A percentile compares a stretch with the other conserved stretches of the same genome.
These are phyloP conservation scores for Puccinia novopanici DNA, from an alignment of 1,284 basidiomycete genomes.

Conservation along the genomic window DNA sequence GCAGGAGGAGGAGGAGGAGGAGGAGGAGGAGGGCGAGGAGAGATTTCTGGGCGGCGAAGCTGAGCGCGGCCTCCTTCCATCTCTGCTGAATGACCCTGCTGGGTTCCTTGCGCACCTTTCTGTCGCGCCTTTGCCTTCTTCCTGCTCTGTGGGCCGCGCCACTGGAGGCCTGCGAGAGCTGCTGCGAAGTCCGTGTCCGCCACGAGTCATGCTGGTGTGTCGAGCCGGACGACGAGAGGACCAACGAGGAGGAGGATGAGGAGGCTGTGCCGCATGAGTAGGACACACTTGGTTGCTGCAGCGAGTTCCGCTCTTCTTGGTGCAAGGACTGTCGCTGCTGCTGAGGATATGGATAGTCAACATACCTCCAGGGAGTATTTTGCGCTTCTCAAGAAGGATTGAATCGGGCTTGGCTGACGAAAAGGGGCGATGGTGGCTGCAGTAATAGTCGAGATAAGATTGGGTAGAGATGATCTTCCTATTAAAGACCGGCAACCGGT, in stretches of 20 bases:
- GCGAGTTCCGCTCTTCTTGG: background rate
- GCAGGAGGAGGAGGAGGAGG: background rate
- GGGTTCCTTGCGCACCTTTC: background rate
- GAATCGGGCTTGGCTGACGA: background rate
- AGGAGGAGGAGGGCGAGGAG: background rate
- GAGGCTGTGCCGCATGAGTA: background rate
- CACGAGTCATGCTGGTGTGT: background rate
- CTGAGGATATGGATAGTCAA: background rate
- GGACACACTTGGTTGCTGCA: background rate
- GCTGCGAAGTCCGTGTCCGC: background rate
- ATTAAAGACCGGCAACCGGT: slow-evolving; percentile 39
- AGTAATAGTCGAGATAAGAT: background rate
- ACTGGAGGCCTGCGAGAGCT: background rate
- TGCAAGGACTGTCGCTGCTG: background rate
- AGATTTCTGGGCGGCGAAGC: background rate
- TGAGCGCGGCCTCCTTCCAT: slow-evolving; percentile 1
- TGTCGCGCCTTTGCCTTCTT: background rate
- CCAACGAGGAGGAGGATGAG: background rate
- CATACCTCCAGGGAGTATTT: background rate
- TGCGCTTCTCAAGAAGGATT: background rate
- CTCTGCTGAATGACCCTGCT: slow-evolving; percentile 1
- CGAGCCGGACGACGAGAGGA: background rate
- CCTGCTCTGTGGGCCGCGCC: background rate
- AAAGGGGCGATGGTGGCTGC: background rate
- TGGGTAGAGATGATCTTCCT: slow-evolving; percentile 22